Conservation (phyloP, 345 rosid genomes). For the Eucalyptus pauciflora region DNA sequence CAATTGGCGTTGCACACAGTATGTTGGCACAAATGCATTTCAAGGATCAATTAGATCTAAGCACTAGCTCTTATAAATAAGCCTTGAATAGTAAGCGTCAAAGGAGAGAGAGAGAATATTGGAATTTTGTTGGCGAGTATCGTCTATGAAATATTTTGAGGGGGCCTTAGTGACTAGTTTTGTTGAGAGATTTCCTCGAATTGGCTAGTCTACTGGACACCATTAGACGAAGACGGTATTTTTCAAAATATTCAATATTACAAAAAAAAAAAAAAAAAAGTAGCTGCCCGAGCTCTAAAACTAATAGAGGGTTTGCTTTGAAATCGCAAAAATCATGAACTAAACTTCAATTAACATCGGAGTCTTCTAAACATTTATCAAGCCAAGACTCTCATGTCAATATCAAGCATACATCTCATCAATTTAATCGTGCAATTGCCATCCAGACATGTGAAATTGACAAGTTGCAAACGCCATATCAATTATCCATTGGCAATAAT, state of each 20-base stretch:
- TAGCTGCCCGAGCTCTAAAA: neutral
- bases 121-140: neutral
- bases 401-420: neutral
- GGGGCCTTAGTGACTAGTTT: neutral
- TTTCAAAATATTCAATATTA: too few species aligned
- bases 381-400: neutral
- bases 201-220: neutral
- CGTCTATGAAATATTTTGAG: neutral
- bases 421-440: neutral
- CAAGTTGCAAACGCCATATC: neutral
- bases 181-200: neutral
- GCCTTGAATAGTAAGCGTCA: neutral
- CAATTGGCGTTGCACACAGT: neutral
- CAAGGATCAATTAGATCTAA: neutral
- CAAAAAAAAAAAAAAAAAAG: neutral
- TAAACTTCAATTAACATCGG: neutral
- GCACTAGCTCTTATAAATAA: neutral
- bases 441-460: too few species aligned
- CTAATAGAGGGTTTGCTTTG: neutral
- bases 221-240: neutral
- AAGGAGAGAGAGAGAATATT: neutral
- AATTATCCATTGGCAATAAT: too few species aligned
- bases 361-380: neutral
- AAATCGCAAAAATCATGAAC: neutral
- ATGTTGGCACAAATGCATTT: neutral